phyloP scores from a whole-genome alignment of 2,329 filamentous ascomycete species.

The Emmonsia crescens region DNA sequence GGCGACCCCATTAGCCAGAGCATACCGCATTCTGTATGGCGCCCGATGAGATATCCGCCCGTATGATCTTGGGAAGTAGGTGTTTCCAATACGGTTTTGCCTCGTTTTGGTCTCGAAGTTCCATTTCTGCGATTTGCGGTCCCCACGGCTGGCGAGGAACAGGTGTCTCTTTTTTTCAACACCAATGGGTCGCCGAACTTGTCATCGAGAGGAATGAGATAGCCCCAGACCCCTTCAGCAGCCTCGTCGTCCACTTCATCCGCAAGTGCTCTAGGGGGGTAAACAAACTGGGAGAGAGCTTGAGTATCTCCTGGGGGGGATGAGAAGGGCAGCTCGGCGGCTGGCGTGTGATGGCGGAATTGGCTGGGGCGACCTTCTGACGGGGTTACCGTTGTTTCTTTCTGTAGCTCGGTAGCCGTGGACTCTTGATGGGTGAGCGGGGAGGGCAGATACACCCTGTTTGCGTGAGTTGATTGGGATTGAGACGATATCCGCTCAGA shows the following conservation, averaged over 20 bases:
- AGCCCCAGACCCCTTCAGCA: slow-evolving; percentile 87
- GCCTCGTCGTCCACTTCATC: slow-evolving; percentile 80
- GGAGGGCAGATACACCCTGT: slow-evolving; percentile 64
- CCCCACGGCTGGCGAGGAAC: slow-evolving; percentile 45
- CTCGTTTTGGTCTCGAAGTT: slow-evolving; percentile 27
- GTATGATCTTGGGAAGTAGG: slow-evolving; percentile 45
- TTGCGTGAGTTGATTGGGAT: slow-evolving; percentile 49
- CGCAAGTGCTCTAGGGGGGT: slow-evolving; percentile 58
- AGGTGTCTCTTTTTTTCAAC: slow-evolving; percentile 61
- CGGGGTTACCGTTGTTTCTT: slow-evolving; percentile 63
- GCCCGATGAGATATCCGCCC: slow-evolving; percentile 80
- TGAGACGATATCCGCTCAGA: slow-evolving; percentile 60
- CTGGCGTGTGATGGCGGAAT: slow-evolving; percentile 32
- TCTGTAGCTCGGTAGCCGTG: slow-evolving; percentile 49
- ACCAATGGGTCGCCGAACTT: slow-evolving; percentile 60
- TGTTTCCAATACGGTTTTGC: slow-evolving; percentile 49
- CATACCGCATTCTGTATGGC: slow-evolving; percentile 88
- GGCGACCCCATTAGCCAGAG: slow-evolving; percentile 13
- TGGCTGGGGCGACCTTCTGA: slow-evolving; percentile 50
- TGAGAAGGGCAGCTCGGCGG: slow-evolving; percentile 36
- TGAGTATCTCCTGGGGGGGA: slow-evolving; percentile 69
- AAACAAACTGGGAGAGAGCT: slow-evolving; percentile 67
- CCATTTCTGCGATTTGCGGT: slow-evolving; percentile 28
- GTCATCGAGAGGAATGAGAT: slow-evolving; percentile 70
- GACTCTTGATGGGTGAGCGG: slow-evolving; percentile 63